Evolutionary conservation across 2,329 filamentous ascomycete genomes (phyloP), one percentile per base, ranked within the genome.

Genomic region (Drechslerella coelobrocha): DNA sequence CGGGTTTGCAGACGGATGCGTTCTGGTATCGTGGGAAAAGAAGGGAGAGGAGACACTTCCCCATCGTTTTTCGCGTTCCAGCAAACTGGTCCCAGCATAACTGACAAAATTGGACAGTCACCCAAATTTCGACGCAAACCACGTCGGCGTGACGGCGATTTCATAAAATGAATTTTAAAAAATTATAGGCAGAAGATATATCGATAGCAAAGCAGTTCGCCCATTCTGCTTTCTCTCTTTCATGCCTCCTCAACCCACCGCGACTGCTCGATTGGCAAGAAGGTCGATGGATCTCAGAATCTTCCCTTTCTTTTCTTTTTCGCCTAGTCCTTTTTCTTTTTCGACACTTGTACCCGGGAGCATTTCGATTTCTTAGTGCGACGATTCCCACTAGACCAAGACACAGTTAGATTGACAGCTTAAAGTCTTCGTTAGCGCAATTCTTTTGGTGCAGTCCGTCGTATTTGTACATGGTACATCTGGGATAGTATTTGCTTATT

Each of bases 401-500:
- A 61, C 29, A 52, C 47, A 52, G 34, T 39, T 39, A 39, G 34
- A 34, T 41, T 54, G 54, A 52, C 56, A 68, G 51, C 34, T 39
- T 39, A 10, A 39, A 39, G 34, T 39, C 5, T 39, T 39, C 34
- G 34, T n/a, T 39, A 39, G 34, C 34, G 34, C 34, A n/a, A 14
- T 39, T 39, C 34, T n/a, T 39, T 39, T n/a, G 17, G 34, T n/a
- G 34, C 34, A 39, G 34, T 39, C 34, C 12, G 34, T 39, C 34
- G 34, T 39, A 51, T 51, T 68, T 68, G 62, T 68, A 68, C 62
- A 68, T 54, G 50, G 55, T 61, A 61, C 63, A 29, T 54, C 48
- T 56, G 23, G 23, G 37, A 21, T 52, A 4, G 12, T 39, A 14
- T 60, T 45, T 27, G 31, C 34, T 31, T 39, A 19, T 56, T 61